A percentile compares a stretch with the other conserved stretches of the same genome.
phyloP scores from a whole-genome alignment of 225 moss, liverwort and hornwort genomes.

The Physcomitrium patens region DNA sequence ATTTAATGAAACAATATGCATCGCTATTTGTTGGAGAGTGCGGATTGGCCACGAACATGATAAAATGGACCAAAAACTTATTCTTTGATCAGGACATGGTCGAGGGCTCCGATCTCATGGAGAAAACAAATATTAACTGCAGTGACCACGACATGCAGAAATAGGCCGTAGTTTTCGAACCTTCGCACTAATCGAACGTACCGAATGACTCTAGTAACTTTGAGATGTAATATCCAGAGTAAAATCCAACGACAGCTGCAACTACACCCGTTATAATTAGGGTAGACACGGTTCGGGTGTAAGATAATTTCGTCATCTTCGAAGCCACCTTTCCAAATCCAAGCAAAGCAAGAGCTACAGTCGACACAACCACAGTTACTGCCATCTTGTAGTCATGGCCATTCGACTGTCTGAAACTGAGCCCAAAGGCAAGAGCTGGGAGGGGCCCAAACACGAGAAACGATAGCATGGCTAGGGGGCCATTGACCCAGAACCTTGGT shows the following conservation, averaged over 20 bases:
- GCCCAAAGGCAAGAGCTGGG: conserved; percentile 62
- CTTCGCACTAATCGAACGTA: conserved; percentile 41
- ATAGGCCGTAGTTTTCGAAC: neutral
- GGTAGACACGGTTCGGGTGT: conserved; percentile 44
- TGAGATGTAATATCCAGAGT: conserved; percentile 57
- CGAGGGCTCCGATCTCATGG: neutral
- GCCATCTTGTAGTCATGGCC: conserved; percentile 73
- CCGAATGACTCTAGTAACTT: conserved; percentile 51
- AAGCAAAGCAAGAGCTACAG: conserved; percentile 57
- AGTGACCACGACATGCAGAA: neutral
- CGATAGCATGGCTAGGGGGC: conserved; percentile 61
- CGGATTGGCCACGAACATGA: conserved; percentile 34
- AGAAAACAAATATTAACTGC: conserved; percentile 20
- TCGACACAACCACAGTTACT: conserved; percentile 51
- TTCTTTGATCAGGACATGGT: neutral
- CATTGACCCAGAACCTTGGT: conserved; percentile 58
- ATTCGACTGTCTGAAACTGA: conserved; percentile 62
- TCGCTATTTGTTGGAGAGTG: conserved; percentile 22
- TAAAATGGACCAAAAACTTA: conserved; percentile 7
- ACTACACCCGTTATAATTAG: conserved; percentile 59
- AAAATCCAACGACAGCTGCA: conserved; percentile 57
- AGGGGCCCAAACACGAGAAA: conserved; percentile 73
- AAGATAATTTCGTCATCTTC: conserved; percentile 53
- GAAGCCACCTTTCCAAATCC: conserved; percentile 77
- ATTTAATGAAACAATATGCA: conserved; percentile 26